Conservation (phyloP, 495 filamentous ascomycete species). For the Aspergillus affinis region DNA sequence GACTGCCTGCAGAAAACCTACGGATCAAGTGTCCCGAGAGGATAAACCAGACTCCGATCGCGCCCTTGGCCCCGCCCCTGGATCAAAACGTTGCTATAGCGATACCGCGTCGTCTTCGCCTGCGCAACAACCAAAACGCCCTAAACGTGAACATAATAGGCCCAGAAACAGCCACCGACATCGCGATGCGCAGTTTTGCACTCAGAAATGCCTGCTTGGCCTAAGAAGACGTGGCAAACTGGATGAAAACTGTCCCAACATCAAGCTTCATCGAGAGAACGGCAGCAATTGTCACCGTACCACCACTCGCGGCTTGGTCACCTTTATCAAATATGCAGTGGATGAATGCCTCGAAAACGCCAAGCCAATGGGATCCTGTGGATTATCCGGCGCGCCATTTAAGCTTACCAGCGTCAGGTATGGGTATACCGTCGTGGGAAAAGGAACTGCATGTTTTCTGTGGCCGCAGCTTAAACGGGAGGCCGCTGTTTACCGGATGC, state of each 20-base stretch:
- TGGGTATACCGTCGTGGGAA: constrained; percentile 48
- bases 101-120: not conserved
- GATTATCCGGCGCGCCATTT: constrained; percentile 27
- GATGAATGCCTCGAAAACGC: no score
- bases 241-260: constrained; percentile 45
- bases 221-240: constrained; percentile 34
- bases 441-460: constrained; percentile 39
- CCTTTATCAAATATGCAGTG: no score
- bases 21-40: no score
- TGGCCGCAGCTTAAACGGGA: constrained; percentile 39
- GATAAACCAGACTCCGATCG: no score
- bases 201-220: constrained; percentile 46
- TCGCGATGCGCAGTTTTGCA: constrained; percentile 37
- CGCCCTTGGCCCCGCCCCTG: no score
- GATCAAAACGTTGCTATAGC: no score
- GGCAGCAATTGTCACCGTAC: no score
- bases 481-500: constrained; percentile 36
- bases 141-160: no score
- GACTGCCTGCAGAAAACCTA: no score
- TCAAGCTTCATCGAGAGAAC: constrained; percentile 28
- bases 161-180: constrained; percentile 7
- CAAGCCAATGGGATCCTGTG: no score
- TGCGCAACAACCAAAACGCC: not conserved
- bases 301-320: no score
- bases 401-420: constrained; percentile 36